These are phyloP conservation scores for Pseudozyma sp. DNA, from an alignment of 1,284 basidiomycete genomes.

Conservation along the genomic window DNA sequence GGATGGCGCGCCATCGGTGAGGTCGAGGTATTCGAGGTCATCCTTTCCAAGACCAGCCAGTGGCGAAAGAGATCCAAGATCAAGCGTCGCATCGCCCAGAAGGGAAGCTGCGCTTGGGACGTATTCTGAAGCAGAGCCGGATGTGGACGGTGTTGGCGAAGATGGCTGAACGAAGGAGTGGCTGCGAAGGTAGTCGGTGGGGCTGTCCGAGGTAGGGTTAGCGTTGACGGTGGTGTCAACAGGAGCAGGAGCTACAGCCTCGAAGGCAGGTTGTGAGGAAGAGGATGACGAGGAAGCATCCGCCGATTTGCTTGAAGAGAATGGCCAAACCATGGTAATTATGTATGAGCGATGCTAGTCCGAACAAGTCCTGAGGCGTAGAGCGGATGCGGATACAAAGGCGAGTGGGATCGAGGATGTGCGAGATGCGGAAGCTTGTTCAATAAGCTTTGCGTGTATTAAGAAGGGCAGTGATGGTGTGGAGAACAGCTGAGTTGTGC, in stretches of 20 bases:
- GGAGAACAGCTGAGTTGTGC: neutral
- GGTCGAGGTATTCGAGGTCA: constrained; percentile 68
- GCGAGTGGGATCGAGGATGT: too few relatives aligned
- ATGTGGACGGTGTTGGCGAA: constrained; percentile 29
- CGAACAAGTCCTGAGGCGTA: too few relatives aligned
- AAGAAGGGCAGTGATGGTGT: neutral
- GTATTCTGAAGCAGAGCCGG: constrained; percentile 72
- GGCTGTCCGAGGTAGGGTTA: constrained; percentile 30
- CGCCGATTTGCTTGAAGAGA: constrained; percentile 39
- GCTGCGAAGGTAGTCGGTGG: constrained; percentile 54
- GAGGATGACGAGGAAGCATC: constrained; percentile 33
- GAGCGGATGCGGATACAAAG: too few relatives aligned
- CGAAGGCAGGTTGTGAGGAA: constrained; percentile 35
- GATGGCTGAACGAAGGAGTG: constrained; percentile 48
- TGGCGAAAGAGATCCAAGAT: constrained; percentile 82
- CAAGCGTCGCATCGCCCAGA: constrained; percentile 84
- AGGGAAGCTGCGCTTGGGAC: constrained; percentile 92
- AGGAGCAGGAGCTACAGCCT: constrained; percentile 38
- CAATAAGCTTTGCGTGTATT: neutral
- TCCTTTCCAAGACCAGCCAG: constrained; percentile 63
- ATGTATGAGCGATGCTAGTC: neutral
- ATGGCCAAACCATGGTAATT: constrained; percentile 51
- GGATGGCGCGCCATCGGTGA: constrained; percentile 65
- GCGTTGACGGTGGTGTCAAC: constrained; percentile 23
- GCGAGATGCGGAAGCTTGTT: too few relatives aligned